A percentile compares a stretch with the other conserved stretches of the same genome.
phyloP scores from a whole-genome alignment of 208 protist species.

The Leishmania braziliensis region DNA sequence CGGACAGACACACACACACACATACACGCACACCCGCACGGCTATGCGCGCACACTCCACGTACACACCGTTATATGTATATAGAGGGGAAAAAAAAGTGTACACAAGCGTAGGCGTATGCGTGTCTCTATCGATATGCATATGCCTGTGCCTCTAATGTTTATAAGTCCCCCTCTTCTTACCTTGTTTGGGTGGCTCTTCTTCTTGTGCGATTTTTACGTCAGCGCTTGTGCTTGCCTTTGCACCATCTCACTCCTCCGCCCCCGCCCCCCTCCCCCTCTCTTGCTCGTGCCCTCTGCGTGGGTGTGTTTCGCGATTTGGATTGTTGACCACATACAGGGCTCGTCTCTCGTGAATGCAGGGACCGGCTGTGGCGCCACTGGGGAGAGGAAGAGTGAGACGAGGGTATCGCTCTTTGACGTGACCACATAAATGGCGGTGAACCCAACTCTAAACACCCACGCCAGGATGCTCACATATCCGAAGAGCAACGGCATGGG shows the following conservation, averaged over 20 bases:
- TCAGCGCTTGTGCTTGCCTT: background rate
- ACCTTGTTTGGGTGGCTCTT: too few relatives aligned
- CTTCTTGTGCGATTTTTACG: background rate
- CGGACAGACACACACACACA: background rate
- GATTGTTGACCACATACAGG: background rate
- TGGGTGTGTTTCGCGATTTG: background rate
- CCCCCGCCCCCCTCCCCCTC: background rate
- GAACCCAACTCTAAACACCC: background rate
- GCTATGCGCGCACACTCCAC: too few relatives aligned
- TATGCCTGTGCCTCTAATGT: background rate
- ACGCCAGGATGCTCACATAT: background rate
- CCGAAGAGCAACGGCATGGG: background rate
- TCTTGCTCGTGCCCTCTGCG: background rate
- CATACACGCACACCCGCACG: background rate
- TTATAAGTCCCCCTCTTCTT: too few relatives aligned
- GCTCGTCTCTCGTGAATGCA: background rate
- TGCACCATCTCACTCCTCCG: background rate
- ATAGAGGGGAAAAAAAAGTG: constrained; percentile 2
- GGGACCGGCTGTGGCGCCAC: background rate
- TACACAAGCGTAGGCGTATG: constrained; percentile 8
- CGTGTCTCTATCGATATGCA: constrained; percentile 12
- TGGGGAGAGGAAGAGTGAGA: background rate
- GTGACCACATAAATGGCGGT: background rate
- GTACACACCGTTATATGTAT: background rate
- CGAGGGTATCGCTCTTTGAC: background rate